Evolutionary conservation across 225 moss, liverwort and hornwort genomes (phyloP), one percentile per base, ranked within the genome.

Genomic region (Climacium dendroides): DNA sequence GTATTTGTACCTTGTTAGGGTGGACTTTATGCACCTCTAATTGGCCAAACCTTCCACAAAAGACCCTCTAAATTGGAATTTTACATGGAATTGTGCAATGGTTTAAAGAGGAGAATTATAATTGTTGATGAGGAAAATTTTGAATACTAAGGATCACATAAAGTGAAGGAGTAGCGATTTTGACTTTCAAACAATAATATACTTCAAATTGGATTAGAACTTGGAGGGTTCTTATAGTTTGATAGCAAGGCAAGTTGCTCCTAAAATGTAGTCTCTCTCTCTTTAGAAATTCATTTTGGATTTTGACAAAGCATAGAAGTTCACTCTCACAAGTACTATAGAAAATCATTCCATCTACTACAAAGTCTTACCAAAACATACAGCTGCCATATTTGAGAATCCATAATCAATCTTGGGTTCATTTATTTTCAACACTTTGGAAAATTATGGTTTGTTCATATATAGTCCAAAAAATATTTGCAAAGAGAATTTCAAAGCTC

Each of bases 221-320:
- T n/a, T 66, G 5, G 2, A 0, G 5, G 2, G 41, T 25, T 1
- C 3, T 15, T 41, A 15, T 5, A 41, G 25, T 70, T 25, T 41
- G 69, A 69, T 5, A 41, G 8, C 2, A 41, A 41, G 14, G 25
- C 15, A 41, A 24, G 3, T 41, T 41, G 70, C 15, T 41, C 5
- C 3, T 41, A 8, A 3, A 70, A 41, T 0, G 0, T 41, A 8
- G 8, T 9, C 41, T 26, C 2, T 26, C 5, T 25, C 25, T 8
- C 15, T 13, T 41, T 25, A 25, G 3, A 26, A 41, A 41, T 70
- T 26, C 8, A 14, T 41, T 69, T 70, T 0, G 0, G 1, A 41
- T 70, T 25, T 0, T 0, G 3, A 41, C 0, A 41, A 0, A 41
- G 8, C 8, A 15, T 41, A 0, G 5, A 41, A 1, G 15, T 25